Percentiles rank a stretch among this genome's conserved stretches.
phyloP scores from a whole-genome alignment of 1,284 basidiomycete species.

The Singerocomus rubriflavus region DNA sequence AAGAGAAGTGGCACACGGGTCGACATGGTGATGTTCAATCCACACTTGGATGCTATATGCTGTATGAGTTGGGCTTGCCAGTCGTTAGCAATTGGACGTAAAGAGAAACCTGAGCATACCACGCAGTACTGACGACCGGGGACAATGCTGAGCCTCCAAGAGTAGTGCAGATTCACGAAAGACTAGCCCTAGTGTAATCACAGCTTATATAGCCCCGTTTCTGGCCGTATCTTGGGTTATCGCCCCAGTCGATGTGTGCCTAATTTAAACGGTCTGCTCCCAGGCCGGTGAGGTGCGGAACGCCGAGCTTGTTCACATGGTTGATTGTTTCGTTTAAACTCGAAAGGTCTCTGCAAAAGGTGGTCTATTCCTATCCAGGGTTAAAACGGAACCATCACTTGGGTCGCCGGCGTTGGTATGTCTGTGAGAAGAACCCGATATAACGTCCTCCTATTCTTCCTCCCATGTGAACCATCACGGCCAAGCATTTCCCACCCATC shows the following conservation, averaged over 20 bases:
- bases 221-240: too few species aligned
- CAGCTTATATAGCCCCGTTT: too few species aligned
- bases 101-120: neutral
- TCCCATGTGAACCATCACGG: neutral
- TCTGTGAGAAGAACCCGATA: too few species aligned
- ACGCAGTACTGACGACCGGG: neutral
- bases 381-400: neutral
- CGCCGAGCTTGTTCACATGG: neutral
- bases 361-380: too few species aligned
- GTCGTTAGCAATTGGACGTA: neutral
- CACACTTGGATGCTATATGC: neutral
- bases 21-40: conserved; percentile 17
- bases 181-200: too few species aligned
- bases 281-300: neutral
- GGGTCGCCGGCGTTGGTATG: too few species aligned
- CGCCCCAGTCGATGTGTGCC: too few species aligned
- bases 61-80: neutral
- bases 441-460: too few species aligned
- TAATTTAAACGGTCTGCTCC: neutral
- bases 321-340: neutral
- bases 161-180: too few species aligned
- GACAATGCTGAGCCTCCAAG: too few species aligned
- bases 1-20: too few species aligned
- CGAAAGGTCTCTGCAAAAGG: neutral
- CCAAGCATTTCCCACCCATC: too few species aligned